Evolutionary conservation across 768 basidiomycete species (phyloP).

Genomic region (Russula foetens): DNA sequence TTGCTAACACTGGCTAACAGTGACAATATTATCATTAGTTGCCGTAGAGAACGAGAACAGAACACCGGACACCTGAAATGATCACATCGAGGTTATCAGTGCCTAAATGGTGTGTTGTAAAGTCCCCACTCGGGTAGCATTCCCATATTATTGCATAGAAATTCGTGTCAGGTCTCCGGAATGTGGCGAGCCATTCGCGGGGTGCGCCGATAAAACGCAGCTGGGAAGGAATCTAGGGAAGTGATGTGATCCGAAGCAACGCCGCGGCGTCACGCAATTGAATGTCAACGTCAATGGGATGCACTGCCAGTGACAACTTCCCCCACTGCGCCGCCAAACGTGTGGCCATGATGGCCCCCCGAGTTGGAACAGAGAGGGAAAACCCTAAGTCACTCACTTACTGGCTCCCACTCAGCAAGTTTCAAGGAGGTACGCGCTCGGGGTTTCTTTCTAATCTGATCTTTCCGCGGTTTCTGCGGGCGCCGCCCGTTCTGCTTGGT

Average conservation of each 20-base stretch:
- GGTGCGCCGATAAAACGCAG: slow-evolving; percentile 1
- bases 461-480: slow-evolving; percentile 19
- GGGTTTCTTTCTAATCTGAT: slow-evolving; percentile 19
- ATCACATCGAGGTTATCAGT: no score
- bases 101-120: no score
- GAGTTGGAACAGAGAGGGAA: slow-evolving; percentile 2
- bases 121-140: no score
- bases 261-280: slow-evolving; percentile 14
- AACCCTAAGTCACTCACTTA: slow-evolving; percentile 7
- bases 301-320: slow-evolving; percentile 5
- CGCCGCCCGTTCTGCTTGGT: slow-evolving; percentile 15
- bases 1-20: no score
- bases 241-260: slow-evolving; percentile 16
- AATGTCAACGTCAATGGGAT: slow-evolving; percentile 1
- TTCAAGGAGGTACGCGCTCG: slow-evolving; percentile 17
- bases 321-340: slow-evolving; percentile 9
- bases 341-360: slow-evolving; percentile 9
- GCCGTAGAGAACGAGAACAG: no score
- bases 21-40: no score
- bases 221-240: slow-evolving; percentile 14
- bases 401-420: background rate
- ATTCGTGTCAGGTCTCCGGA: background rate
- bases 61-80: no score
- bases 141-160: no score
- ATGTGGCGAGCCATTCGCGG: background rate